Evolutionary conservation across 2,329 filamentous ascomycete species (phyloP), one percentile per base, ranked within the genome.

Genomic region (Fusarium sororula): DNA sequence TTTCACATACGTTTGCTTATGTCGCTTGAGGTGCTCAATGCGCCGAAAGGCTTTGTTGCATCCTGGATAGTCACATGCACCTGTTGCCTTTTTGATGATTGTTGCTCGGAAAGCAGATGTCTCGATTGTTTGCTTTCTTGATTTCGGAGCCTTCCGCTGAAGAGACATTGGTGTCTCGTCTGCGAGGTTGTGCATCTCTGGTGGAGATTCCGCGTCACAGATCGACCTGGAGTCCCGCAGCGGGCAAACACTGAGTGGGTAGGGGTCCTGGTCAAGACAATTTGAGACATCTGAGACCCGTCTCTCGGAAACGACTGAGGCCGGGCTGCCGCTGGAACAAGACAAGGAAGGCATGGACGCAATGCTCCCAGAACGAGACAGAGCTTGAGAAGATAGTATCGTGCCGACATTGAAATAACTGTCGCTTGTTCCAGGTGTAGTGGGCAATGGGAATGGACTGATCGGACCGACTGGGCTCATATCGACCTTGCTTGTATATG

Each of bases 11-110:
- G 85, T 85, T 57, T 83, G 83, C 54, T 85, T 82, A 74, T 90
- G 88, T 28, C 88, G 83, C 80, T 89, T 89, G 24, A 89, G 80
- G 68, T 90, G 88, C 78, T 90, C 88, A 32, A 84, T 85, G 55
- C 88, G 83, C 66, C 86, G 85, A 66, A 87, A 89, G 0, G 83
- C 83, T 70, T 85, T 85, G 69, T 83, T 77, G 76, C 87, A 89
- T 30, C 82, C 82, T 10, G 82, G 82, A 35, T 85, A 83, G 22
- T 83, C 80, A 68, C 87, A 89, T 64, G 83, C 82, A 80, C 79
- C 85, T 79, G 80, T 84, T 69, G 80, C 80, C 32, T 80, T 80
- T 78, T 79, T 79, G n/a, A 82, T 45, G 11, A 45, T 3, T 1
- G 35, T 37, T 18, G 35, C 35, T 45, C 24, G 24, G 42, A 45